Base-by-base conservation (phyloP, 768 basidiomycete species). In the Leucosporidium creatinivorum region DNA sequence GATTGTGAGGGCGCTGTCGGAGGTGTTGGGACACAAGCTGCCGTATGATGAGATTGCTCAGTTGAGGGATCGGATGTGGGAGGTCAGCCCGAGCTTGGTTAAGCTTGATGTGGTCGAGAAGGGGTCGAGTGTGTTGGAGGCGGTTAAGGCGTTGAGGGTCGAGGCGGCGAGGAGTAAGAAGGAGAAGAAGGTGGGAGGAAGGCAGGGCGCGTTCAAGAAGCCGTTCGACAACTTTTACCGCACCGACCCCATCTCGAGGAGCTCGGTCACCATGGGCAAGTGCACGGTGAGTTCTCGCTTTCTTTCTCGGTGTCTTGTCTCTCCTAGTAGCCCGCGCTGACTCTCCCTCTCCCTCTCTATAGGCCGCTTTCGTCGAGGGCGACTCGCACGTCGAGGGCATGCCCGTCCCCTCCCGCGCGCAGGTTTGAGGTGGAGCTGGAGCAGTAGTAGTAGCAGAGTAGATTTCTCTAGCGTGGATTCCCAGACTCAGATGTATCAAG, bases 61-160 rank as follows among this genome's bases (percentile, higher is more conserved):
- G 56, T 81, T 99, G 55, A 85, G 93, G 48, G 92, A 97, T 75
- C 85, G 96, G 47, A 85, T 98, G 85, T 97, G 94, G 94, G 93
- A 94, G 77, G 86, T 99, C 70, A 89, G 91, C 26, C 96, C 96
- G 2, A 83, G 90, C 2, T 81, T 97, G 31, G 85, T 94, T 48
- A 83, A 91, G 70, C 93, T 93, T 76, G 92, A 93, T 73, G 80
- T 81, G 54, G 81, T 86, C 19, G 96, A 98, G 80, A 81, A 79
- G 28, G 90, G 89, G 1, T 91, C 90, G 4, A 70, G 39, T 2
- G 67, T 74, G 21, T 39, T 68, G 30, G 66, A 62, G 44, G 75
- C 67, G 9, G 30, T 74, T 30, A 61, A 66, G 63, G 68, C 70
- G 26, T 39, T 76, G 31, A 55, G 48, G 63, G 66, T 49, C 17